Evolutionary conservation across 177 flowering plant species (phyloP), one percentile per base, ranked within the genome.

Genomic region (Vitis hybrid): DNA sequence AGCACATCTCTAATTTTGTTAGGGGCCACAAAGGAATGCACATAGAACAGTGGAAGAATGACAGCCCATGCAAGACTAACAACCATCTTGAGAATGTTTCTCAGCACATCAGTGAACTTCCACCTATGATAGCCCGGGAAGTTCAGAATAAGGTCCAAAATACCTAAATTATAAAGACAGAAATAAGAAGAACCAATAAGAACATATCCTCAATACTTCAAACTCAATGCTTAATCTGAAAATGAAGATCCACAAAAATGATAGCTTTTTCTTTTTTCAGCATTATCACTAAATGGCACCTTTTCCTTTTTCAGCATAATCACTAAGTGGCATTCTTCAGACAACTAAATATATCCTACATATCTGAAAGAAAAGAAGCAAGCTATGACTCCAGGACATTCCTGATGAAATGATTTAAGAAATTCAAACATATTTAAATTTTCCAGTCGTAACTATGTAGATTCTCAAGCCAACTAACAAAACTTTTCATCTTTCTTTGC

Each of bases 91-190:
- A 92, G 88, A 65, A 90, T 14, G 70, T 82, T 89, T 83, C 99
- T 85, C 62, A 92, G 72, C 21, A 90, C 93, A 79, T 83, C 86
- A 62, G 85, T 87, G 79, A 96, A 88, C 66, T 70, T 87, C 98
- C 97, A 89, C 73, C 97, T 82, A 70, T 90, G 97, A 74, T 79
- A 90, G 13, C 90, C 94, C 5, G 97, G 98, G 76, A 90, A 94
- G 78, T 94, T 94, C 82, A 96, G 68, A 70, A 85, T 14, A 30
- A 96, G 66, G 79, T 96, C 99, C 89, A 96, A 70, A 60, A 89
- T 50, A 84, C 98, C 99, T 96, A 74, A 55, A 79, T 56, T 56
- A 52, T 1, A 62, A 66, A 52, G 60, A 72, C 12, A 35, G 46
- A 51, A 40, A 65, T 46, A 12, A 46, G 51, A 73, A 12, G 10